A percentile compares a stretch with the other conserved stretches of the same genome.
phyloP scores from a whole-genome alignment of 2,329 filamentous ascomycete genomes.

The Pseudogymnoascus sp. region DNA sequence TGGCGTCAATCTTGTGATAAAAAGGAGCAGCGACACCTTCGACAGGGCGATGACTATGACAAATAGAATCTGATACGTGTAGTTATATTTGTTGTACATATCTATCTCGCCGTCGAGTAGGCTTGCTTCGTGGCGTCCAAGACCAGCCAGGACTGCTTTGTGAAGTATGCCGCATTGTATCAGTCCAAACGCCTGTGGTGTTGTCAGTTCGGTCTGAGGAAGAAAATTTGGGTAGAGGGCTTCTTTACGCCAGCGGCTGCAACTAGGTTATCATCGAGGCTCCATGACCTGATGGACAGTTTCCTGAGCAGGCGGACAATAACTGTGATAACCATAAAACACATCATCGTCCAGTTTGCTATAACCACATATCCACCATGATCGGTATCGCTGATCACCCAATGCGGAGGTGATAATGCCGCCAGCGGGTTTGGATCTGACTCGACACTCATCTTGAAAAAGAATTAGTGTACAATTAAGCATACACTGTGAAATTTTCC shows the following conservation, averaged over 20 bases:
- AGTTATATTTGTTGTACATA: constrained; percentile 19
- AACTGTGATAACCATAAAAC: neutral
- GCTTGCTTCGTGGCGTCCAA: constrained; percentile 28
- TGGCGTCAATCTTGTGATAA: constrained; percentile 19
- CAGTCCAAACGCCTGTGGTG: neutral
- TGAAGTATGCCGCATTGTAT: constrained; percentile 10
- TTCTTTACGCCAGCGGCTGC: neutral
- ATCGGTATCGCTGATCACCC: neutral
- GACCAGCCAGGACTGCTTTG: constrained; percentile 16
- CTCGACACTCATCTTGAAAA: neutral
- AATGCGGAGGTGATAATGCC: neutral
- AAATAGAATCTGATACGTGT: constrained; percentile 24
- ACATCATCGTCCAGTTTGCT: constrained; percentile 6
- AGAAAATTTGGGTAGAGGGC: neutral
- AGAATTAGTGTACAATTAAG: neutral
- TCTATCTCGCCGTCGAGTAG: neutral
- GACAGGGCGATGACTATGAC: constrained; percentile 22
- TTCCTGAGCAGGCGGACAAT: constrained; percentile 1
- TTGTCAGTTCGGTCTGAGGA: neutral
- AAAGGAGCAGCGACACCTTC: constrained; percentile 24
- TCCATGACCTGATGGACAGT: constrained; percentile 1
- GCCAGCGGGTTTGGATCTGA: neutral
- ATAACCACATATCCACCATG: constrained; percentile 3
- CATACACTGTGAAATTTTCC: neutral
- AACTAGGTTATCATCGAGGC: neutral